Conservation (phyloP, 176 grass and related monocot genomes). For the Oryza coarctata region DNA sequence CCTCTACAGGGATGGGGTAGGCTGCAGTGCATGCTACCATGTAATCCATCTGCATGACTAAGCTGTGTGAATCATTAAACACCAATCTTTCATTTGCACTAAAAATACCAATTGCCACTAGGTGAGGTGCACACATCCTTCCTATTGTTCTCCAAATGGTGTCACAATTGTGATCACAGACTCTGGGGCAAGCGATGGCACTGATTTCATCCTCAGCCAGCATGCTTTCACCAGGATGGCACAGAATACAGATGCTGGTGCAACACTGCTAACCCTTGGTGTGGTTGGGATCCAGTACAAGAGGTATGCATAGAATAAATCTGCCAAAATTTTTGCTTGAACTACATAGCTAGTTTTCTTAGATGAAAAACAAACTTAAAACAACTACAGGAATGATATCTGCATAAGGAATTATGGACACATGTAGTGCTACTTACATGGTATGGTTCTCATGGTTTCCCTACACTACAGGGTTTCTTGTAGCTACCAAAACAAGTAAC, state of each 20-base stretch:
- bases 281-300: constrained; percentile 46
- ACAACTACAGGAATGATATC: neutral
- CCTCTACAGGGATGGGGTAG: constrained; percentile 74
- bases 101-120: constrained; percentile 14
- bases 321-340: neutral
- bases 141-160: constrained; percentile 43
- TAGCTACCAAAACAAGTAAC: constrained; percentile 65
- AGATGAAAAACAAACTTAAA: neutral
- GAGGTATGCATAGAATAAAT: constrained; percentile 31
- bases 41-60: constrained; percentile 17
- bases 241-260: constrained; percentile 43
- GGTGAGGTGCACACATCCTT: constrained; percentile 48
- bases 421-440: neutral
- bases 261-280: constrained; percentile 45
- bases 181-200: constrained; percentile 22
- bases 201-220: constrained; percentile 63
- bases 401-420: neutral
- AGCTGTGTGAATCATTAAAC: neutral
- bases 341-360: neutral
- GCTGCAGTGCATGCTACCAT: constrained; percentile 73
- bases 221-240: constrained; percentile 50
- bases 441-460: neutral
- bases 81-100: neutral
- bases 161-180: constrained; percentile 51
- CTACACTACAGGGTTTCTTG: constrained; percentile 46